Evolutionary conservation across 805 yeast species (phyloP).

Genomic region (Cyberlindnera saturnus): DNA sequence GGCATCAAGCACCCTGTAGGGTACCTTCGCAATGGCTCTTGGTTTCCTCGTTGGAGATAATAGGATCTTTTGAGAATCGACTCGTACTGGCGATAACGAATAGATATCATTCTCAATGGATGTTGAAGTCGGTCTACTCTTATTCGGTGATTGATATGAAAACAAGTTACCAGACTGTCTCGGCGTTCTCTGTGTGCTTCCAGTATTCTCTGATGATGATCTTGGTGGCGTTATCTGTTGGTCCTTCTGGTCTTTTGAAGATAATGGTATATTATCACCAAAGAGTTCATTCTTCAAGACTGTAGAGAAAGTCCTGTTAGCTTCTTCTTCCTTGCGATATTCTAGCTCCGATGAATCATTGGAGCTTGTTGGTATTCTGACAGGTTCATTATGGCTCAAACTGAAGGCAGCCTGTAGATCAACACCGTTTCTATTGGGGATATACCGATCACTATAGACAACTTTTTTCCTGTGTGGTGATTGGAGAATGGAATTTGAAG

Average conservation of each 20-base stretch:
- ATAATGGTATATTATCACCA: constrained; percentile 71
- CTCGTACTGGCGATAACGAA: constrained; percentile 81
- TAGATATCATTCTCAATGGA: constrained; percentile 68
- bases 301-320: constrained; percentile 80
- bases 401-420: constrained; percentile 74
- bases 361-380: constrained; percentile 24
- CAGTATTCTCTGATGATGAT: constrained; percentile 19
- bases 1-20: constrained; percentile 91
- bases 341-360: constrained; percentile 48
- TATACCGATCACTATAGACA: constrained; percentile 75
- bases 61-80: constrained; percentile 75
- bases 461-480: constrained; percentile 33
- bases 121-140: constrained; percentile 52
- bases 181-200: constrained; percentile 29
- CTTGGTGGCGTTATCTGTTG: constrained; percentile 29
- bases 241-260: constrained; percentile 17
- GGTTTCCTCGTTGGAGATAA: constrained; percentile 78
- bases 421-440: constrained; percentile 82
- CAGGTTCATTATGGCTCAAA: constrained; percentile 12
- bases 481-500: constrained; percentile 12
- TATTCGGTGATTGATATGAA: constrained; percentile 68
- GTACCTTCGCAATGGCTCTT: constrained; percentile 76
- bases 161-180: constrained; percentile 50
- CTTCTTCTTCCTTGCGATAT: constrained; percentile 66
- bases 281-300: constrained; percentile 85